These are phyloP conservation scores for Diutina sp. DNA, from an alignment of 1,139 yeast species.

Conservation along the genomic window DNA sequence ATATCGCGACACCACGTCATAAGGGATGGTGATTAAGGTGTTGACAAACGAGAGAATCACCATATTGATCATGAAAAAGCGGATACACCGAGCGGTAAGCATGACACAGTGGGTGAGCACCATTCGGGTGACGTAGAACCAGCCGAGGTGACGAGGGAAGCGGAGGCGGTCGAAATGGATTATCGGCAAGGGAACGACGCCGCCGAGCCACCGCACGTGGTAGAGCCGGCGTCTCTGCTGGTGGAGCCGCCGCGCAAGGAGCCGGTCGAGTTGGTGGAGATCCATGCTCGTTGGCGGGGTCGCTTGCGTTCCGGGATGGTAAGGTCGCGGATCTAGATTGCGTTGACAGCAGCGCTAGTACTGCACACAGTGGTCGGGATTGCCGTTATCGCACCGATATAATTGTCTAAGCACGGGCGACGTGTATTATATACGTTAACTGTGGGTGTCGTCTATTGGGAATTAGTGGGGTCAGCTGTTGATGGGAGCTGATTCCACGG, in stretches of 20 bases:
- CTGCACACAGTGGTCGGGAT: too few species aligned
- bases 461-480: too few species aligned
- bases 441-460: too few species aligned
- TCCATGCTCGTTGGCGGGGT: neutral
- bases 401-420: too few species aligned
- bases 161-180: conserved; percentile 15
- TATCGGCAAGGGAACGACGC: conserved; percentile 17
- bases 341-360: neutral
- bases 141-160: conserved; percentile 9
- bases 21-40: conserved; percentile 10
- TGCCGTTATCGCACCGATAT: too few species aligned
- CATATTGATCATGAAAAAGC: conserved; percentile 6
- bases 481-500: too few species aligned
- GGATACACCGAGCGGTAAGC: conserved; percentile 1
- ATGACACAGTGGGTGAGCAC: neutral
- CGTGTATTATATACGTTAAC: too few species aligned
- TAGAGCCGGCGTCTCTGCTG: neutral
- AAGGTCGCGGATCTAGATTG: neutral
- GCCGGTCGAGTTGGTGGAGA: neutral
- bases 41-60: conserved; percentile 11
- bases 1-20: conserved; percentile 3
- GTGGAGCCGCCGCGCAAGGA: neutral
- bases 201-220: conserved; percentile 9
- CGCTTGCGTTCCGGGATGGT: neutral
- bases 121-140: conserved; percentile 1